These are phyloP conservation scores for Metschnikowia aberdeeniae DNA, from an alignment of 805 yeast genomes.

Conservation along the genomic window DNA sequence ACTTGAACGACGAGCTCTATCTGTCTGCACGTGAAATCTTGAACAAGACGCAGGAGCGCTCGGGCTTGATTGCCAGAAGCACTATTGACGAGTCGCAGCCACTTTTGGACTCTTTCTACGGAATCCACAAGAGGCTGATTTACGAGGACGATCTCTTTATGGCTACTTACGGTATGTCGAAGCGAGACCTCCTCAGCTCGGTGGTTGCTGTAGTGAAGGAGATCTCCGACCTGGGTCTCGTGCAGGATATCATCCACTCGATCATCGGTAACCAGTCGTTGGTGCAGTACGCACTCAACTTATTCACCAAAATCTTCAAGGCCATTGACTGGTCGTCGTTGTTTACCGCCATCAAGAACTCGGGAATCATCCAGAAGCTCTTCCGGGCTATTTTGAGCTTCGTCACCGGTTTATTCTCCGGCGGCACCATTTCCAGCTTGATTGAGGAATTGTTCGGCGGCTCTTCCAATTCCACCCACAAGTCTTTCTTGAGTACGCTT, in stretches of 20 bases:
- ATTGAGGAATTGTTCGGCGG: conserved; percentile 14
- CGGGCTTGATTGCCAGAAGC: conserved; percentile 7
- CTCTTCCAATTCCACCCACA: conserved; percentile 13
- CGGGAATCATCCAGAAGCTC: conserved; percentile 21
- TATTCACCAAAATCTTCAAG: conserved; percentile 20
- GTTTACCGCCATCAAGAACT: conserved; percentile 23
- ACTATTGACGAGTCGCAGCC: conserved; percentile 12
- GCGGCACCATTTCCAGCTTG: conserved; percentile 10
- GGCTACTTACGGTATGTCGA: conserved; percentile 12
- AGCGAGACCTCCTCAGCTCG: conserved; percentile 15
- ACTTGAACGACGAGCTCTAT: conserved; percentile 16
- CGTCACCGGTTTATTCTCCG: conserved; percentile 14
- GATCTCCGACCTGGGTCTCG: conserved; percentile 22
- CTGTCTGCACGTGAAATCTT: conserved; percentile 8
- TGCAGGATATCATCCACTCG: conserved; percentile 20
- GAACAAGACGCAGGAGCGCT: background rate
- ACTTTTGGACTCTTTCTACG: conserved; percentile 11
- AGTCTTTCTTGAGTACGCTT: conserved; percentile 12
- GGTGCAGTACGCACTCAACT: conserved; percentile 18
- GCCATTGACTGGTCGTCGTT: conserved; percentile 21
- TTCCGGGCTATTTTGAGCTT: conserved; percentile 15
- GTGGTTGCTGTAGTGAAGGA: conserved; percentile 19
- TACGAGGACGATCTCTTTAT: conserved; percentile 8
- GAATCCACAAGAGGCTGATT: conserved; percentile 11
- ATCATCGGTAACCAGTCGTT: conserved; percentile 22